phyloP scores from a whole-genome alignment of 2,329 filamentous ascomycete genomes.

The Colletotrichum eremochloae region DNA sequence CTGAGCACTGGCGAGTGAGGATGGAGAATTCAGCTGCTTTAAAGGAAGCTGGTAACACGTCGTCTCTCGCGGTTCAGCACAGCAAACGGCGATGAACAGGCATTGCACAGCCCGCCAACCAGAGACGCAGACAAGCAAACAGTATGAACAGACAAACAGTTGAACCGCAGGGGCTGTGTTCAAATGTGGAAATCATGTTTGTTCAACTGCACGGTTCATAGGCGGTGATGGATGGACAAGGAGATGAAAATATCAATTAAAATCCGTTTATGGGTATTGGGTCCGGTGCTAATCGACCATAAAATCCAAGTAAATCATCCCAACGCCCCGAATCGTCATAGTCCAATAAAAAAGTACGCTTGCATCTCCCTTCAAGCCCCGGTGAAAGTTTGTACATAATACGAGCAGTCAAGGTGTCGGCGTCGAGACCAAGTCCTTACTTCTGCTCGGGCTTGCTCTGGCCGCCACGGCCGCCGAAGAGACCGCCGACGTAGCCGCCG shows the following conservation, averaged over 20 bases:
- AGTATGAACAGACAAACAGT: conserved; percentile 4
- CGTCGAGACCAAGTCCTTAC: conserved; percentile 8
- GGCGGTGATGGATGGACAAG: background rate
- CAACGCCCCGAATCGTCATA: conserved; percentile 21
- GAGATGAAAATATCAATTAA: background rate
- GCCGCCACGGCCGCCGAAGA: conserved; percentile 49
- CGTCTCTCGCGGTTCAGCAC: background rate
- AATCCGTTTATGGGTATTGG: conserved; percentile 31
- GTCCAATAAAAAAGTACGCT: background rate
- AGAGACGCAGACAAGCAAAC: conserved; percentile 19
- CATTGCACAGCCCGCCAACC: conserved; percentile 10
- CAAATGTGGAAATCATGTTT: conserved; percentile 9
- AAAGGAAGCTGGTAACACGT: background rate
- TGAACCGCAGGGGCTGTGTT: background rate
- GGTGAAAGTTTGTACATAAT: too few relatives aligned
- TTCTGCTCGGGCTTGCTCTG: conserved; percentile 45
- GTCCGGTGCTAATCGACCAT: conserved; percentile 16
- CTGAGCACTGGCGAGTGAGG: background rate
- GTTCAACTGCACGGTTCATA: background rate
- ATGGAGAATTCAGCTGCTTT: too few relatives aligned
- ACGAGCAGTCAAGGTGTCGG: background rate
- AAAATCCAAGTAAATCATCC: background rate
- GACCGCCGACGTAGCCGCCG: conserved; percentile 50
- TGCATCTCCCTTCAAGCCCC: background rate
- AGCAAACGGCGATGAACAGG: conserved; percentile 12